These are phyloP conservation scores for Diaporthe nobilis DNA, from an alignment of 2,329 filamentous ascomycete species.

Conservation along the genomic window DNA sequence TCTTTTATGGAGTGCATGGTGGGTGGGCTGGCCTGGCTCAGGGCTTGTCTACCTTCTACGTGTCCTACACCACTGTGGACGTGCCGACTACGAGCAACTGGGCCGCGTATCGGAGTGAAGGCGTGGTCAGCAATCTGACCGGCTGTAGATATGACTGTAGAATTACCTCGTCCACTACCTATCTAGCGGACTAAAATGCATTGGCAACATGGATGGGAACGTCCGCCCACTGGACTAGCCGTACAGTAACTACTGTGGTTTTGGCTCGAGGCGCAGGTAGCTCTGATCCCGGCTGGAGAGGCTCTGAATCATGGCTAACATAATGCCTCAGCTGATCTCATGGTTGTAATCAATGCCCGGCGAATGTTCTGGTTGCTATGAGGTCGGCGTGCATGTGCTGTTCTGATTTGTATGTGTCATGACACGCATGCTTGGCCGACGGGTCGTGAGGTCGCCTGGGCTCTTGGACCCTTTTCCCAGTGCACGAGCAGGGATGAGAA, in stretches of 20 bases:
- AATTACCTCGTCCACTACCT: background rate
- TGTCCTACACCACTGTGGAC: no score
- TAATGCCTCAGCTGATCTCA: background rate
- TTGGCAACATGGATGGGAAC: background rate
- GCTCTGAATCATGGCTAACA: background rate
- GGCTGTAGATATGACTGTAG: background rate
- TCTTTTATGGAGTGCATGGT: background rate
- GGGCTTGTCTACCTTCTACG: background rate
- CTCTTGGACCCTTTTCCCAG: constrained; percentile 8
- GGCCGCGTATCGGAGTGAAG: background rate
- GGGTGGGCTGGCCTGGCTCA: background rate
- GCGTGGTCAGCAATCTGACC: no score
- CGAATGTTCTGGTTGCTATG: background rate
- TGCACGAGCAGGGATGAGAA: constrained; percentile 22
- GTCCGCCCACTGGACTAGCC: background rate
- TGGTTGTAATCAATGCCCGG: background rate
- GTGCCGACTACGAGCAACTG: background rate
- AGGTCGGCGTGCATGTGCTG: background rate
- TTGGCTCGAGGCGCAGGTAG: background rate
- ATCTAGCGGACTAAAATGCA: background rate
- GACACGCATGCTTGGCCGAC: constrained; percentile 7
- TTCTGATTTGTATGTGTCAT: constrained; percentile 3
- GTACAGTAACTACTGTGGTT: background rate
- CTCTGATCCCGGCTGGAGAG: background rate
- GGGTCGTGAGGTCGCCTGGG: background rate